Evolutionary conservation across 495 filamentous ascomycete species (phyloP), one percentile per base, ranked within the genome.

Genomic region (Neurospora terricola): DNA sequence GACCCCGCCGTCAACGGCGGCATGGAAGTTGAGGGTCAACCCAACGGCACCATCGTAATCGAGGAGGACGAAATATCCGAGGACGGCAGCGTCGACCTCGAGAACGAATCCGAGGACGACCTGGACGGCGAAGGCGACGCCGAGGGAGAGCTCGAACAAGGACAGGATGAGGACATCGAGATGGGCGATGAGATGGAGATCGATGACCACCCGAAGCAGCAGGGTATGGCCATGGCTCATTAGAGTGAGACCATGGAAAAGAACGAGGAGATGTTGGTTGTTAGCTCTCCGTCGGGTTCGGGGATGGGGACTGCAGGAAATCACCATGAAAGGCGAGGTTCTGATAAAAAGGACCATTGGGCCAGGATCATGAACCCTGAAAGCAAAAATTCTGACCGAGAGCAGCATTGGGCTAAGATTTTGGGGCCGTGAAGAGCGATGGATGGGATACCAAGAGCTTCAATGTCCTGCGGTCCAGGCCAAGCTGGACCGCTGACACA

Each of bases 1-100:
- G 84, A 81, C 38, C 77, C 82, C 30, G 82, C 80, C 30, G 87
- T 83, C 39, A 91, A 92, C 36, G 92, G 93, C 43, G 83, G 77
- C 37, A 72, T 71, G 45, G 45, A 23, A 30, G 74, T 62, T 39
- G 76, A 83, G 70, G 72, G 71, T 34, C 80, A 86, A 54, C 71
- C 82, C 40, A 87, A 86, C 70, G 80, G 43, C 23, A 83, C 83
- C 69, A 75, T 74, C 48, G 82, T 75, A n/a, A 80, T 84, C 48
- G 89, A 89, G 69, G 90, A 90, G 40, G 92, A 93, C 43, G 91
- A 93, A 36, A 90, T 93, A 71, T 93, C 92, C 18, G 94, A 97
- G 48, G 94, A 92, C 54, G 95, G 92, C 72, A 95, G 92, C 77
- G 96, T 98, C 78, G 96, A 99, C 80, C 89, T 99, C n/a, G 96